phyloP scores from a whole-genome alignment of 352 stramenopile species.

The Phytophthora fragariae region DNA sequence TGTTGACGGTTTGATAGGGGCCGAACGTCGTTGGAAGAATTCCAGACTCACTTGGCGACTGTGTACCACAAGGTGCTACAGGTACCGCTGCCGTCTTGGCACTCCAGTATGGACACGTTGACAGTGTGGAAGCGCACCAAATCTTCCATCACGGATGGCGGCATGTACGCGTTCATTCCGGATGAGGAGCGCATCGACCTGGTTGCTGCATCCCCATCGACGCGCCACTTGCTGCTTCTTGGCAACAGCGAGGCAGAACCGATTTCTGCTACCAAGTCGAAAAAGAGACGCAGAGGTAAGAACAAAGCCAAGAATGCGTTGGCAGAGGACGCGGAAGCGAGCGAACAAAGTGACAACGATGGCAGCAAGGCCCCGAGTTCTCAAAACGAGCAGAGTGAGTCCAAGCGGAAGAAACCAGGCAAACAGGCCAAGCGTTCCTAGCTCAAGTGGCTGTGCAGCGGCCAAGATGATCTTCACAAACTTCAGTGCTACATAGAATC shows the following conservation, averaged over 20 bases:
- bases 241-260: constrained; percentile 15
- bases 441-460: neutral
- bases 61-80: constrained; percentile 96
- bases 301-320: constrained; percentile 2
- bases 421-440: constrained; percentile 15
- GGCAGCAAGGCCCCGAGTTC: neutral
- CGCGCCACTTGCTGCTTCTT: constrained; percentile 65
- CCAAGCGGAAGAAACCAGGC: constrained; percentile 7
- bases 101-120: constrained; percentile 93
- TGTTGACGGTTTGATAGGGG: constrained; percentile 58
- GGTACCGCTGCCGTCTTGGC: constrained; percentile 91
- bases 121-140: constrained; percentile 96
- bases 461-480: too few species aligned
- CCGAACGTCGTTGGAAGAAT: constrained; percentile 91
- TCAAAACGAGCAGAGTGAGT: neutral
- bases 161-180: constrained; percentile 83
- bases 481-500: too few species aligned
- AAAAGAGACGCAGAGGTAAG: constrained; percentile 33
- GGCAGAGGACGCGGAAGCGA: constrained; percentile 9
- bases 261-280: constrained; percentile 14
- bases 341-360: constrained; percentile 19
- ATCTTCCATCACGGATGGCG: constrained; percentile 86
- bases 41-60: constrained; percentile 90
- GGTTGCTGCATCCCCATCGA: constrained; percentile 62
- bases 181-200: constrained; percentile 79